A percentile compares a stretch with the other conserved stretches of the same genome.
phyloP scores from a whole-genome alignment of 805 yeast genomes.

The Sungouiella thailandica region DNA sequence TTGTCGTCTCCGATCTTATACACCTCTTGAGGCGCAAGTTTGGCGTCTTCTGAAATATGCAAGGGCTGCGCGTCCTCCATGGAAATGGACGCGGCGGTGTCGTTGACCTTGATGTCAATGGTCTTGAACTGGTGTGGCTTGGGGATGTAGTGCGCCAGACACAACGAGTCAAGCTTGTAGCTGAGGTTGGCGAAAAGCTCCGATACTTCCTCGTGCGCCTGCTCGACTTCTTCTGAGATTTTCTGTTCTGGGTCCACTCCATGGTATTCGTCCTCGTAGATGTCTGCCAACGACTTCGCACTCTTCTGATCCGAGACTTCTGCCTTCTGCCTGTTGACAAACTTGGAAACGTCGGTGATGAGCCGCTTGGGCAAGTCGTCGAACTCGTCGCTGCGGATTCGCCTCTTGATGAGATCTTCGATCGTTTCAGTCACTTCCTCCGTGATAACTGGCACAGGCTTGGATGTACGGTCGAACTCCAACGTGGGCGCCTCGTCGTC shows the following conservation, averaged over 20 bases:
- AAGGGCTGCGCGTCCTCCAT: constrained; percentile 98
- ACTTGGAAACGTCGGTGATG: constrained; percentile 60
- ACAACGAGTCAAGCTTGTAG: constrained; percentile 77
- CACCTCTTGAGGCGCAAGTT: constrained; percentile 93
- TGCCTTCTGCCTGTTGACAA: constrained; percentile 41
- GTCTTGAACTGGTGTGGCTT: constrained; percentile 72
- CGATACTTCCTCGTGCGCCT: constrained; percentile 74
- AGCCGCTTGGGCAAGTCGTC: constrained; percentile 80
- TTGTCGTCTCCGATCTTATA: constrained; percentile 50
- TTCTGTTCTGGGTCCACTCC: constrained; percentile 41
- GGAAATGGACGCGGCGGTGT: constrained; percentile 64
- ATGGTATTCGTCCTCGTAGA: constrained; percentile 82
- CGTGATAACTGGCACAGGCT: constrained; percentile 94
- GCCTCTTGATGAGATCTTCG: constrained; percentile 82
- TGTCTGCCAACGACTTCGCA: constrained; percentile 80
- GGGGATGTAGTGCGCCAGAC: constrained; percentile 94
- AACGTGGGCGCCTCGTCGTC: constrained; percentile 52
- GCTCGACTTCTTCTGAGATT: constrained; percentile 58
- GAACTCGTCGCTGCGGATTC: constrained; percentile 70
- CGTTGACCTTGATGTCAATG: constrained; percentile 68
- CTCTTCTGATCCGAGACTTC: constrained; percentile 84
- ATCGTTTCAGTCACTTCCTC: constrained; percentile 79
- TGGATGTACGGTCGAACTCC: constrained; percentile 88
- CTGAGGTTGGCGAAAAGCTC: constrained; percentile 57
- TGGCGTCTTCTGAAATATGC: constrained; percentile 63